phyloP scores from a whole-genome alignment of 163 green algal species.

The Scenedesmus sp. region DNA sequence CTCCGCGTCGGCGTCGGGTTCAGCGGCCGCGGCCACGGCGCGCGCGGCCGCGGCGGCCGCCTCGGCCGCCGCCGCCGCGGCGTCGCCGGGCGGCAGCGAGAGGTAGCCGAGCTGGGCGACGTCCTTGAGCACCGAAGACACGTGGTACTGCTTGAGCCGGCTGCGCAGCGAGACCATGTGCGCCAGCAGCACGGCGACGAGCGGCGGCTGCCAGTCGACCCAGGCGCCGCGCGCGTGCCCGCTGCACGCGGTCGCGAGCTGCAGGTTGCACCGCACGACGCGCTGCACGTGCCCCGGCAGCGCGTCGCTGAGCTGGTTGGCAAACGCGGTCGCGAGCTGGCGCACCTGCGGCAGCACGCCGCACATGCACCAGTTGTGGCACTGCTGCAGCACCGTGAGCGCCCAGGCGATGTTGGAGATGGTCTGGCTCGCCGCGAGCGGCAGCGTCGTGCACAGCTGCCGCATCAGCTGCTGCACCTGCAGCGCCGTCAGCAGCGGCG shows the following conservation, averaged over 20 bases:
- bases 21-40: neutral
- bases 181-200: conserved; percentile 1
- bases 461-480: conserved; percentile 29
- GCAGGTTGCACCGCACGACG: conserved; percentile 7
- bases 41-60: neutral
- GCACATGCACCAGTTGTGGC: conserved; percentile 14
- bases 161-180: conserved; percentile 26
- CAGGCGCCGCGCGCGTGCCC: conserved; percentile 12
- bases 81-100: neutral
- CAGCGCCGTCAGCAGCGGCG: neutral
- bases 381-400: conserved; percentile 34
- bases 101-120: conserved; percentile 8
- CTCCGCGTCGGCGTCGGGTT: neutral
- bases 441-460: conserved; percentile 22
- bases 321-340: neutral
- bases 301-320: neutral
- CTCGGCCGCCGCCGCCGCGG: neutral
- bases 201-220: conserved; percentile 34
- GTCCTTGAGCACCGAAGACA: conserved; percentile 35
- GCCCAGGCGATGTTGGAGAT: conserved; percentile 30
- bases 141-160: conserved; percentile 34
- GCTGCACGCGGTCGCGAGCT: conserved; percentile 17
- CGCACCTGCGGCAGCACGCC: neutral
- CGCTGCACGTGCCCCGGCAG: conserved; percentile 10
- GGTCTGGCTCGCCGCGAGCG: conserved; percentile 10